These are phyloP conservation scores for Termitomyces sp. DNA, from an alignment of 768 basidiomycete species.

Conservation along the genomic window DNA sequence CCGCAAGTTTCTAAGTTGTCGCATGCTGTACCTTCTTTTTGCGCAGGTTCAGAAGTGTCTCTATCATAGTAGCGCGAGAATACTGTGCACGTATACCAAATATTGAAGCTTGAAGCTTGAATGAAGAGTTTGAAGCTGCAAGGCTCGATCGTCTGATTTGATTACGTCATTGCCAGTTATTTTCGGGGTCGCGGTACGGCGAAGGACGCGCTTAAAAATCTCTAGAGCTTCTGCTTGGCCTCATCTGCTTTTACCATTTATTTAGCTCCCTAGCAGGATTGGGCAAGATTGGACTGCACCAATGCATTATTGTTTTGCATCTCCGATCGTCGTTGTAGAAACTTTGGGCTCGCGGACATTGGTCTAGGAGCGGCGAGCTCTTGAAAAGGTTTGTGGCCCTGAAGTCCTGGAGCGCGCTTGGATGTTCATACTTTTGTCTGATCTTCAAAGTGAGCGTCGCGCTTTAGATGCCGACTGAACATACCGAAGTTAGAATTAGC, in stretches of 20 bases:
- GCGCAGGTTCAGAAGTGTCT: neutral
- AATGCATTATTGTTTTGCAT: neutral
- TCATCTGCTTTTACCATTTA: neutral
- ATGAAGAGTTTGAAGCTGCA: neutral
- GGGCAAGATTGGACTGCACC: neutral
- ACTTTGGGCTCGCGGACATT: conserved; percentile 7
- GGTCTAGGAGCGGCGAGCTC: conserved; percentile 5
- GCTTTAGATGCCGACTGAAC: conserved; percentile 3
- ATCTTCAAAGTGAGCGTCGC: conserved; percentile 15
- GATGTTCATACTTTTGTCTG: neutral
- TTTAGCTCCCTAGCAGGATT: neutral
- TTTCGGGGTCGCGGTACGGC: neutral
- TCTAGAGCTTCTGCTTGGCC: neutral
- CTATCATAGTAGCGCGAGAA: neutral
- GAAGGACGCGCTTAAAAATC: neutral
- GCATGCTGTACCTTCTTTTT: neutral
- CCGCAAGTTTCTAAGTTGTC: conserved; percentile 22
- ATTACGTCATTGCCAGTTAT: conserved; percentile 1
- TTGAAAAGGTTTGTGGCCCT: conserved; percentile 10
- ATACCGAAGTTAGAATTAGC: neutral
- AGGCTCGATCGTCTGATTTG: neutral
- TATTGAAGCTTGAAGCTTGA: neutral
- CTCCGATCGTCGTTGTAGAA: neutral
- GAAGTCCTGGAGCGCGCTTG: neutral
- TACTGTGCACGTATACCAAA: neutral